These are phyloP conservation scores for Jacaranda mimosifolia DNA, from an alignment of 257 asterid species.

Conservation along the genomic window DNA sequence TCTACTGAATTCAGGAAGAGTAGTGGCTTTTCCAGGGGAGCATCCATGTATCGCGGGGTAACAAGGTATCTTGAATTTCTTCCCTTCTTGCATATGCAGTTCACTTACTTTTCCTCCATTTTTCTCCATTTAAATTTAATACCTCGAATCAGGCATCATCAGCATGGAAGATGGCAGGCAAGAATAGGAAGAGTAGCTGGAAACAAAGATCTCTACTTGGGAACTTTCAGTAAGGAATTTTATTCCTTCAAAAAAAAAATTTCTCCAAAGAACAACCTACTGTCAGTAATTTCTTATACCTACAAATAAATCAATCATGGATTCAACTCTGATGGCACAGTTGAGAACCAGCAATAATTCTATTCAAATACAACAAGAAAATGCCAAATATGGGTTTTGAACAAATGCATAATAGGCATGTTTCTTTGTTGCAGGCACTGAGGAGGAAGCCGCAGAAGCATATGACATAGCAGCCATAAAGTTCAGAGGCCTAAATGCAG, in stretches of 20 bases:
- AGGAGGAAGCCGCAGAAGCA: conserved; percentile 98
- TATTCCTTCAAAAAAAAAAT: too few relatives aligned
- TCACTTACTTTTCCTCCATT: background rate
- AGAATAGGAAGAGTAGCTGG: conserved; percentile 96
- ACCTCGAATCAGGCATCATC: conserved; percentile 76
- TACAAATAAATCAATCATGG: too few relatives aligned
- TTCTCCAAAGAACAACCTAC: background rate
- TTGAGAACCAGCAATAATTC: too few relatives aligned
- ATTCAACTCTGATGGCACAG: too few relatives aligned
- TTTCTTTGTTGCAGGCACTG: conserved; percentile 61
- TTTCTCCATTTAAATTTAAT: conserved; percentile 33
- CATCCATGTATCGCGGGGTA: conserved; percentile 93
- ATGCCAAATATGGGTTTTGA: too few relatives aligned
- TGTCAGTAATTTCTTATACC: too few relatives aligned
- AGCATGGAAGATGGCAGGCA: conserved; percentile 98
- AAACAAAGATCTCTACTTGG: conserved; percentile 91
- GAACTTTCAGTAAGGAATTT: conserved; percentile 77
- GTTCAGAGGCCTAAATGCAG: conserved; percentile 86
- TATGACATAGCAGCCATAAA: conserved; percentile 92
- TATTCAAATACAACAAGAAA: too few relatives aligned
- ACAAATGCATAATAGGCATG: too few relatives aligned
- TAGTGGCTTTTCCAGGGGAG: conserved; percentile 94
- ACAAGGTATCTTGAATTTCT: conserved; percentile 59
- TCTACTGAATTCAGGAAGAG: conserved; percentile 64
- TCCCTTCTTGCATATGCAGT: background rate